A percentile compares a stretch with the other conserved stretches of the same genome.
phyloP scores from a whole-genome alignment of 23 red algal species.

The Gracilariopsis chorda region DNA sequence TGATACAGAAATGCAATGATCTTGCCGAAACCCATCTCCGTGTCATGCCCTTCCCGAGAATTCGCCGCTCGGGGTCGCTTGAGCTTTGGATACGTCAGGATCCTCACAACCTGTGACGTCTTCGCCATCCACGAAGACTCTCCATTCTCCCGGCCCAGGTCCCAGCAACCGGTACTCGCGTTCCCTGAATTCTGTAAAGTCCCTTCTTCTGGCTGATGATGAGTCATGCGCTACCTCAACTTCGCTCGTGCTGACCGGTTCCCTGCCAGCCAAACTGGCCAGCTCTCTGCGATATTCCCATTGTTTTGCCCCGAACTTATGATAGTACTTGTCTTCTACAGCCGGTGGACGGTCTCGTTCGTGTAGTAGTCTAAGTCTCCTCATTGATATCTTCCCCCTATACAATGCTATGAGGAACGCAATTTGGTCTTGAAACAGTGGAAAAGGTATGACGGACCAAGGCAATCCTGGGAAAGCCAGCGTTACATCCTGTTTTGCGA shows the following conservation, averaged over 20 bases:
- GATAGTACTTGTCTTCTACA: constrained; percentile 34
- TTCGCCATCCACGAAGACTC: constrained; percentile 11
- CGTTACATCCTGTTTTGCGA: constrained; percentile 48
- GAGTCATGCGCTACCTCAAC: neutral
- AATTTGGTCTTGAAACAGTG: constrained; percentile 83
- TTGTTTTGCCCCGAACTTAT: constrained; percentile 59
- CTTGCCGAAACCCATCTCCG: too few relatives aligned
- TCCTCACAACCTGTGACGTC: constrained; percentile 13
- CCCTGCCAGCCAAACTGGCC: constrained; percentile 17
- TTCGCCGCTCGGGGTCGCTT: too few relatives aligned
- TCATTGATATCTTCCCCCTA: constrained; percentile 7
- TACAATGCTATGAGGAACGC: constrained; percentile 58
- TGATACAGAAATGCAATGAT: too few relatives aligned
- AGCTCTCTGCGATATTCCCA: constrained; percentile 78
- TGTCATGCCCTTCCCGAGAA: too few relatives aligned
- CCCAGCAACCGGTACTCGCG: neutral
- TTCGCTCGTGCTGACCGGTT: neutral
- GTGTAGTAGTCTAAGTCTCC: neutral
- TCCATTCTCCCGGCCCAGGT: neutral
- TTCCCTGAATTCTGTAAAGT: neutral
- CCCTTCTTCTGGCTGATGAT: neutral
- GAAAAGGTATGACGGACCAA: constrained; percentile 78
- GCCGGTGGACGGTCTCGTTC: neutral
- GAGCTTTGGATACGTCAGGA: too few relatives aligned
- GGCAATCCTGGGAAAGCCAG: constrained; percentile 86